Evolutionary conservation across 116 monocot genomes (phyloP).

Genomic region (Posidonia oceanica): DNA sequence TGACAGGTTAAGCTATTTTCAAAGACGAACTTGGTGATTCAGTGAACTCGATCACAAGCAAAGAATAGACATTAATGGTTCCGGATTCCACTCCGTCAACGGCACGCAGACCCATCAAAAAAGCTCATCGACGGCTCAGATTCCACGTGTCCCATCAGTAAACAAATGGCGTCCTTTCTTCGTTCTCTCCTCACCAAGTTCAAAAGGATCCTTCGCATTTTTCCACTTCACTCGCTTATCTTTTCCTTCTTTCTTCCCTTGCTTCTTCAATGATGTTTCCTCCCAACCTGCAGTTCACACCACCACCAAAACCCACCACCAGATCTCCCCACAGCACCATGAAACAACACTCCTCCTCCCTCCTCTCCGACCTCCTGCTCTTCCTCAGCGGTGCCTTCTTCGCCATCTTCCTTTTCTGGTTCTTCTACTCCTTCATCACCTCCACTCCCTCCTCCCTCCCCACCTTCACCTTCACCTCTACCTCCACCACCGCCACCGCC

Average conservation of each 20-base stretch:
- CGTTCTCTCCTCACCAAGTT: no score
- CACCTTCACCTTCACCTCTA: background rate
- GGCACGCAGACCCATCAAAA: no score
- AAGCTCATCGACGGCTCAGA: no score
- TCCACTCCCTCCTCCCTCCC: background rate
- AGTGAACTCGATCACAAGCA: no score
- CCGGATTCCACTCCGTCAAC: no score
- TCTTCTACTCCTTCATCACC: constrained; percentile 20
- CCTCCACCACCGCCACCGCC: background rate
- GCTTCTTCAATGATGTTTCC: background rate
- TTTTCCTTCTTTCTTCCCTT: background rate
- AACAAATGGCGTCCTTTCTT: no score
- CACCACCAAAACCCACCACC: background rate
- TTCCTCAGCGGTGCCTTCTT: background rate
- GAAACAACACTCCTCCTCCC: constrained; percentile 5
- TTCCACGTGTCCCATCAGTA: no score
- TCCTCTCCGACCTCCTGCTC: constrained; percentile 23
- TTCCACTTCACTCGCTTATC: background rate
- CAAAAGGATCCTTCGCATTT: background rate
- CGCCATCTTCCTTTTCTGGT: constrained; percentile 29
- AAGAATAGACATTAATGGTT: no score
- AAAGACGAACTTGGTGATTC: no score
- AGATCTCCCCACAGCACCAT: background rate
- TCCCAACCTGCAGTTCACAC: background rate
- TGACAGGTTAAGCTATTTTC: no score